phyloP scores from a whole-genome alignment of 1,139 yeast genomes.

The Yamadazyma trypodendri region DNA sequence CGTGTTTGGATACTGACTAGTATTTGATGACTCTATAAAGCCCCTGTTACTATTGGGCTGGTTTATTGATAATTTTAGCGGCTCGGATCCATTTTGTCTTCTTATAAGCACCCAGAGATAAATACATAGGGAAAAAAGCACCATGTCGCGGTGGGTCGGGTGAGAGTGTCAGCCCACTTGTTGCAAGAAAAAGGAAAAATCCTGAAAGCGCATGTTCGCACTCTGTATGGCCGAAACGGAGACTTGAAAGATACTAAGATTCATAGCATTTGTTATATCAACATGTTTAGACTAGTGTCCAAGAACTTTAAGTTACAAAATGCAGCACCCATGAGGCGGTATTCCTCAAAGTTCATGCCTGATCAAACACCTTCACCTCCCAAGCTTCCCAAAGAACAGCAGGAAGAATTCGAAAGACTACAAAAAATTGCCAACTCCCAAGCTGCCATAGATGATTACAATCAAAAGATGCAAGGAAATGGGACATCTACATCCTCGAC shows the following conservation, averaged over 20 bases:
- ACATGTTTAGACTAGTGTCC: conserved; percentile 1
- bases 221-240: conserved; percentile 1
- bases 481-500: conserved; percentile 37
- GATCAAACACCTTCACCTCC: conserved; percentile 73
- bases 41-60: no score
- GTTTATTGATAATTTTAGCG: no score
- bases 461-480: conserved; percentile 39
- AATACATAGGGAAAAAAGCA: no score
- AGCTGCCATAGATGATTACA: conserved; percentile 76
- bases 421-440: conserved; percentile 81
- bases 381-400: conserved; percentile 78
- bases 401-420: conserved; percentile 85
- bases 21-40: no score
- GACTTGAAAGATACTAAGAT: not conserved
- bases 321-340: conserved; percentile 1
- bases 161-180: not conserved
- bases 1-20: no score
- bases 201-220: not conserved
- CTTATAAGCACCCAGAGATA: no score
- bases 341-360: conserved; percentile 24
- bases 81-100: no score
- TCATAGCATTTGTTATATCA: not conserved
- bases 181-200: not conserved
- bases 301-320: no score
- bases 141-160: not conserved